phyloP scores from a whole-genome alignment of 1,139 yeast species.

The Scheffersomyces quercinus region DNA sequence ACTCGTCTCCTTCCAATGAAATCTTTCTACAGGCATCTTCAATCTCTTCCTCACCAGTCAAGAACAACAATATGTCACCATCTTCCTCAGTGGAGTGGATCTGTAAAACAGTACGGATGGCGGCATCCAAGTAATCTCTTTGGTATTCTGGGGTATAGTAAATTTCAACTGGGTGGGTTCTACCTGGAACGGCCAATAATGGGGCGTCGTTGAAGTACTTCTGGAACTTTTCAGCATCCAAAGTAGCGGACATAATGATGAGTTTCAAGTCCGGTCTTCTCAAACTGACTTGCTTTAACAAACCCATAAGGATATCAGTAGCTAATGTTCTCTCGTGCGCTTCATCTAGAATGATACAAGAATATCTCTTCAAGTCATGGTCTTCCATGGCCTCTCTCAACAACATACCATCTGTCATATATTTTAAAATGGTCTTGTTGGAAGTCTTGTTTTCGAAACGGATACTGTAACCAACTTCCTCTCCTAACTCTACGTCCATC shows the following conservation, averaged over 20 bases:
- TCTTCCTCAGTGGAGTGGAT: constrained; percentile 95
- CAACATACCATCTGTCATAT: constrained; percentile 99
- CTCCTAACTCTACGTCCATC: constrained; percentile 88
- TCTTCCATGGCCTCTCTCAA: constrained; percentile 98
- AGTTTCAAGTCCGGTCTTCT: constrained; percentile 88
- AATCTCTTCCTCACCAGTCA: constrained; percentile 98
- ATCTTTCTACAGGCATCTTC: constrained; percentile 95
- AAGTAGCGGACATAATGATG: constrained; percentile 95
- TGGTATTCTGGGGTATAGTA: constrained; percentile 97
- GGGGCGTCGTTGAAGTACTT: constrained; percentile 89
- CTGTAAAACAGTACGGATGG: constrained; percentile 90
- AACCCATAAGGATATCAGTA: constrained; percentile 95
- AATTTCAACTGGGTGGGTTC: constrained; percentile 96
- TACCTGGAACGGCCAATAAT: constrained; percentile 92
- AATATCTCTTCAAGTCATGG: constrained; percentile 74
- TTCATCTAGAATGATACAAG: constrained; percentile 93
- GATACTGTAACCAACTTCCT: constrained; percentile 90
- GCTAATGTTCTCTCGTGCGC: constrained; percentile 98
- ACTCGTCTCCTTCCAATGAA: constrained; percentile 82
- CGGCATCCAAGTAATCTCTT: constrained; percentile 91
- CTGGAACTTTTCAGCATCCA: constrained; percentile 96
- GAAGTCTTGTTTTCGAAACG: constrained; percentile 91
- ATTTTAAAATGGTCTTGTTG: constrained; percentile 78
- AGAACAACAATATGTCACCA: constrained; percentile 85
- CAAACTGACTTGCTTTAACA: constrained; percentile 74